A percentile compares a stretch with the other conserved stretches of the same genome.
These are phyloP conservation scores for Wickerhamomyces chaumierensis DNA, from an alignment of 805 yeast species.

Conservation along the genomic window DNA sequence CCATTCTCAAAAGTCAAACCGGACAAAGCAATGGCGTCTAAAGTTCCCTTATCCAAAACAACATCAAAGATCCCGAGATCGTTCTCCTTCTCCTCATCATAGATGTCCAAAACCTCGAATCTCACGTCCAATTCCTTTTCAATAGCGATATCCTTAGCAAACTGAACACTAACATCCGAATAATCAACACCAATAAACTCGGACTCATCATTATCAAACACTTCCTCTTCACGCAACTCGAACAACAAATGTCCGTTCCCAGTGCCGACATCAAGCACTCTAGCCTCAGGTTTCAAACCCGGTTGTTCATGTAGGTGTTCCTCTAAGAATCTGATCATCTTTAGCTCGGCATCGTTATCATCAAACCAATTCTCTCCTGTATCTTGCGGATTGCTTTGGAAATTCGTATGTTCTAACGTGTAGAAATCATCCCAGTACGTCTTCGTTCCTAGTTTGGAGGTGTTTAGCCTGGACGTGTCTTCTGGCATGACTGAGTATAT, in stretches of 20 bases:
- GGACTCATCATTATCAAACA: constrained; percentile 28
- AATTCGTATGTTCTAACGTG: constrained; percentile 59
- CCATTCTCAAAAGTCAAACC: constrained; percentile 36
- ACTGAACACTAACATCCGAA: constrained; percentile 65
- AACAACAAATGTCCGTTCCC: constrained; percentile 91
- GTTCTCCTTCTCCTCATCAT: constrained; percentile 26
- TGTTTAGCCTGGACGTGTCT: constrained; percentile 41
- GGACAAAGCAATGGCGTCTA: constrained; percentile 92
- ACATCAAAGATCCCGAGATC: constrained; percentile 45
- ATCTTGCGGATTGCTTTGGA: constrained; percentile 63
- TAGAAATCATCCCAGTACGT: constrained; percentile 91
- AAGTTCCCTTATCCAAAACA: constrained; percentile 86
- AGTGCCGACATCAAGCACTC: constrained; percentile 78
- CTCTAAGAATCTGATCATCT: constrained; percentile 62
- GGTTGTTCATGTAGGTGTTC: constrained; percentile 31
- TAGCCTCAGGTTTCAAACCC: constrained; percentile 21
- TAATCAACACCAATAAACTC: constrained; percentile 74
- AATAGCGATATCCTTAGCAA: constrained; percentile 52
- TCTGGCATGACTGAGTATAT: constrained; percentile 22
- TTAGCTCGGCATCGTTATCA: constrained; percentile 86
- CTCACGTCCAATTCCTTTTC: constrained; percentile 27
- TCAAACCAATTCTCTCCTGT: constrained; percentile 96
- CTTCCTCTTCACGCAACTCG: constrained; percentile 52
- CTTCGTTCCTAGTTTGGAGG: constrained; percentile 79
- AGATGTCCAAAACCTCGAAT: constrained; percentile 65